Conservation (phyloP, 2,329 filamentous ascomycete genomes). For the Graphilbum fragrans region DNA sequence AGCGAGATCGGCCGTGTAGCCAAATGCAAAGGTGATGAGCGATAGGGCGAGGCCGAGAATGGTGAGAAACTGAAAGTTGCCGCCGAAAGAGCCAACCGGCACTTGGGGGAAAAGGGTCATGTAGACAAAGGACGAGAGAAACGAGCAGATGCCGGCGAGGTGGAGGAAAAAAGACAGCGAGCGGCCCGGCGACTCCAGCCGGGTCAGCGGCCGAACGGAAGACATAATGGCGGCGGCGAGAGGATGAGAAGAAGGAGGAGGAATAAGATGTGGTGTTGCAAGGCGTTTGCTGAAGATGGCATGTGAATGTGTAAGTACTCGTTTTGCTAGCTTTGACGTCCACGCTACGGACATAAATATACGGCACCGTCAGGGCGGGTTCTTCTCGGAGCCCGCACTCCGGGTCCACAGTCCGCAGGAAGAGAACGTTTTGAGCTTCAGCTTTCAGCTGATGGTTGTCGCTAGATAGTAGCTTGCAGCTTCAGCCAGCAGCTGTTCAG, state of each 20-base stretch:
- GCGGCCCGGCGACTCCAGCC: slow-evolving; percentile 52
- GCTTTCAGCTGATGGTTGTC: too few relatives aligned
- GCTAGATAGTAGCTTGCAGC: too few relatives aligned
- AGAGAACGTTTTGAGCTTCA: too few relatives aligned
- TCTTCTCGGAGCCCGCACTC: too few relatives aligned
- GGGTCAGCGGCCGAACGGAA: slow-evolving; percentile 47
- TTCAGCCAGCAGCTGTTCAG: too few relatives aligned
- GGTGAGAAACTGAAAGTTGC: slow-evolving; percentile 61
- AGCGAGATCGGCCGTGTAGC: slow-evolving; percentile 52
- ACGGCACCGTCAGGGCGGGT: too few relatives aligned
- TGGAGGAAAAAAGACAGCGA: slow-evolving; percentile 52
- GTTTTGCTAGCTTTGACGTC: too few relatives aligned
- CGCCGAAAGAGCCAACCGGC: slow-evolving; percentile 48
- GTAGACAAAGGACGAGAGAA: slow-evolving; percentile 40
- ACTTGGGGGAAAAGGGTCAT: slow-evolving; percentile 35
- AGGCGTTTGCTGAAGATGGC: neutral
- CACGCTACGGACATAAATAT: too few relatives aligned
- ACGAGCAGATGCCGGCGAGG: slow-evolving; percentile 37
- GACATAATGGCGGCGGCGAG: slow-evolving; percentile 20
- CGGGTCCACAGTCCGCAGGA: too few relatives aligned
- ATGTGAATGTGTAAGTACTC: neutral
- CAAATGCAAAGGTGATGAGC: slow-evolving; percentile 47
- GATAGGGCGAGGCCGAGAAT: slow-evolving; percentile 57
- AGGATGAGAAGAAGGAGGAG: neutral
- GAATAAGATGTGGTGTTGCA: neutral